Base-by-base conservation (phyloP, 2,329 filamentous ascomycete genomes). In the Rhynchosporium graminicola region DNA sequence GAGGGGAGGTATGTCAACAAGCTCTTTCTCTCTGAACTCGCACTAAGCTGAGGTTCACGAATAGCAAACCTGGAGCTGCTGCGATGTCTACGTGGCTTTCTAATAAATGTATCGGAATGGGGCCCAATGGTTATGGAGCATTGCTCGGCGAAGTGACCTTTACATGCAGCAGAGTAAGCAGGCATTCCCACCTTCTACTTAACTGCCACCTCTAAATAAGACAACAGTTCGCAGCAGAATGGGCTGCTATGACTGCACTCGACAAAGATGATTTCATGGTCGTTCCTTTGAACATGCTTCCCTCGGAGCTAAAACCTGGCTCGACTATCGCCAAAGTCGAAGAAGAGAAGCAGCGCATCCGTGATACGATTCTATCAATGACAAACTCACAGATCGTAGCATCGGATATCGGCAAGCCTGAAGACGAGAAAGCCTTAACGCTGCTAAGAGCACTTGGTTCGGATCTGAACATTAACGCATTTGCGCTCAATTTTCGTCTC, bases 181-280 rank as follows among this genome's bases (percentile, higher is more conserved):
- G 4, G 7, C 1, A 52, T n/a, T 15, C 8, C 9, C 47, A 26
- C 15, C 20, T 38, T 33, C 1, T 20, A 26, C 7, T 10, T n/a
- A 8, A 52, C 10, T n/a, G n/a, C 13, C 7, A 3, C 10, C 40
- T 20, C 31, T 43, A 29, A 52, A 33, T n/a, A 4, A 55, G 5
- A 31, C 31, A 10, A 29, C 29, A 52, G 57, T 59, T 59, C 28
- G n/a, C 57, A 29, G 46, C 57, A 20, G 57, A 59, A 59, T 59
- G 36, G 57, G 57, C 57, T 43, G 57, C 57, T 15, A 59, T 59
- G 57, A 59, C 57, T 33, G 48, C 57, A 43, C 33, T 42, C 20
- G 57, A 59, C 46, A 52, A 40, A n/a, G 47, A 59, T 9, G 15
- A 38, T n/a, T 59, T 59, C 38, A 59, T 46, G 36, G 46, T 59